A percentile compares a stretch with the other conserved stretches of the same genome.
Conservation (phyloP, 768 basidiomycete species). For the Mycena kentingensis region DNA sequence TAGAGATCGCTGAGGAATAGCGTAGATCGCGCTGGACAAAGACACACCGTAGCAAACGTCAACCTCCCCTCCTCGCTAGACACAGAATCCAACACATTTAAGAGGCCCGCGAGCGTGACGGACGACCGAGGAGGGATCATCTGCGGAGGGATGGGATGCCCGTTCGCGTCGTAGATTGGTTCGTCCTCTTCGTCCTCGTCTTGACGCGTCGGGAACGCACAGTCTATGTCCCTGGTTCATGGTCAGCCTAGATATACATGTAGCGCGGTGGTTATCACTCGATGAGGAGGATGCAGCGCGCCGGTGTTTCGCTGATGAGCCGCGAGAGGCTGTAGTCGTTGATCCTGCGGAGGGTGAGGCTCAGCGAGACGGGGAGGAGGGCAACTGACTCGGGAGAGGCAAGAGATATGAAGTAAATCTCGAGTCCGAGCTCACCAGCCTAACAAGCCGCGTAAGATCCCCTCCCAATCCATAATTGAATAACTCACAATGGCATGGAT, state of each 20-base stretch:
- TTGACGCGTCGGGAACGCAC: slow-evolving; percentile 1
- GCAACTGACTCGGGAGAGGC: background rate
- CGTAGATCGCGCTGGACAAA: too few relatives aligned
- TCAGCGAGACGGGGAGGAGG: background rate
- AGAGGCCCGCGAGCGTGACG: slow-evolving; percentile 73
- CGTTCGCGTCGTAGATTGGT: background rate
- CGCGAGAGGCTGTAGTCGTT: slow-evolving; percentile 1
- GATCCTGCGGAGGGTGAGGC: background rate
- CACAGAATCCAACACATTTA: slow-evolving; percentile 80
- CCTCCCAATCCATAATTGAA: background rate
- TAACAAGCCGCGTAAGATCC: background rate
- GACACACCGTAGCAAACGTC: slow-evolving; percentile 74
- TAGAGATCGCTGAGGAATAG: too few relatives aligned
- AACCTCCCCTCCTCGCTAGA: slow-evolving; percentile 80
- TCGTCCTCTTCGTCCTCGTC: background rate
- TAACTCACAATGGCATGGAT: slow-evolving; percentile 1
- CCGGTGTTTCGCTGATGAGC: slow-evolving; percentile 1
- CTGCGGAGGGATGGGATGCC: background rate
- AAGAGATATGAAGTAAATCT: slow-evolving; percentile 2
- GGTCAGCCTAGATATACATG: background rate
- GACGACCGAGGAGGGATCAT: slow-evolving; percentile 6
- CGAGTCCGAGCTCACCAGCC: slow-evolving; percentile 6
- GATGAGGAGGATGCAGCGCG: slow-evolving; percentile 2
- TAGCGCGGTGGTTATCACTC: background rate
- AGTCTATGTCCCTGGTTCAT: slow-evolving; percentile 1